Percentiles rank a stretch among this genome's conserved stretches.
phyloP scores from a whole-genome alignment of 1,139 yeast genomes.

The Pichia sp. region DNA sequence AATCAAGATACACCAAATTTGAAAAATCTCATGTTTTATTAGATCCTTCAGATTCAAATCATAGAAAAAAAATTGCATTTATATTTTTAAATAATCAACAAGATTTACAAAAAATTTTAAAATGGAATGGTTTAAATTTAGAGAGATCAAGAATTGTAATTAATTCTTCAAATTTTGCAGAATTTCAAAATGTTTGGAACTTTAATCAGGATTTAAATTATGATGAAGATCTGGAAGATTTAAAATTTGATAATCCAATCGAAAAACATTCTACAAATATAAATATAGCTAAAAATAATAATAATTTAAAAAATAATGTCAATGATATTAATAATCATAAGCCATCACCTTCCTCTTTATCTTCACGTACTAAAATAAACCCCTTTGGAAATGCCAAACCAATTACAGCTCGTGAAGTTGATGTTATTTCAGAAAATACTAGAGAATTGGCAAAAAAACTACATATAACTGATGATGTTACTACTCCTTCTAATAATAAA shows the following conservation, averaged over 20 bases:
- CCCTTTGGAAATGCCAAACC: conserved; percentile 8
- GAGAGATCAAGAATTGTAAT: conserved; percentile 24
- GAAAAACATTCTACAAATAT: no score
- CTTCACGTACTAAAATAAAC: not conserved
- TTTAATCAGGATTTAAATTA: conserved; percentile 24
- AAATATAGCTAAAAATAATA: no score
- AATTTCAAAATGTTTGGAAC: conserved; percentile 15
- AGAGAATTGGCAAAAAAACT: conserved; percentile 6
- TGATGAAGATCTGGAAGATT: conserved; percentile 26
- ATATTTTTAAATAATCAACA: conserved; percentile 21
- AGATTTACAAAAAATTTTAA: conserved; percentile 28
- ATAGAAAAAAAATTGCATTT: conserved; percentile 27
- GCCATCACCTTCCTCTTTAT: not conserved
- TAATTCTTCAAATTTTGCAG: conserved; percentile 14
- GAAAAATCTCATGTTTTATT: conserved; percentile 25
- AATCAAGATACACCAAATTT: conserved; percentile 26
- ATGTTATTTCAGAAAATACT: conserved; percentile 13
- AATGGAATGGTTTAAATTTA: conserved; percentile 28
- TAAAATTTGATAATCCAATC: conserved; percentile 13
- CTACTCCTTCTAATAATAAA: conserved; percentile 9
- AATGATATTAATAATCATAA: not conserved
- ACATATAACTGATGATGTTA: conserved; percentile 23
- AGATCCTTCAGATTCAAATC: conserved; percentile 22
- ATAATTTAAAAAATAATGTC: no score
- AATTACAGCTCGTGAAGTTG: conserved; percentile 6